Percentiles rank a stretch among this genome's conserved stretches.
Evolutionary conservation across 2,329 filamentous ascomycete genomes (phyloP).

Genomic region (Piedraia hortae): DNA sequence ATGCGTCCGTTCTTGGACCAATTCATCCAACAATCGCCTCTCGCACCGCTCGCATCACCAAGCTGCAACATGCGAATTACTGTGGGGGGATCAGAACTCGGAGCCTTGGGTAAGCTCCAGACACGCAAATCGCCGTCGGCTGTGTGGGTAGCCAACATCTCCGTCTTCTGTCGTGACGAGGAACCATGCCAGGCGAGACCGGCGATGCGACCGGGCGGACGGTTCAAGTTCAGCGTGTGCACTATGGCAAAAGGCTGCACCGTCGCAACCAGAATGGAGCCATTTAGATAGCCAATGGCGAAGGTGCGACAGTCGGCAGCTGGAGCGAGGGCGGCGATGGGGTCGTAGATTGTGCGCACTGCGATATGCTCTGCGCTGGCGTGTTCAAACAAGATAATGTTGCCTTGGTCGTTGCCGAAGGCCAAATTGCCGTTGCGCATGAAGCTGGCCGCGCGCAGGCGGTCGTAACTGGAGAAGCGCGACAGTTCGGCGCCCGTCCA

Average conservation of each 20-base stretch:
- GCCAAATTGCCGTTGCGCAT: constrained; percentile 94
- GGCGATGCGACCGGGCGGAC: constrained; percentile 63
- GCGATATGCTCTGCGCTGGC: constrained; percentile 80
- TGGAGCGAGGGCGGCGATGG: constrained; percentile 79
- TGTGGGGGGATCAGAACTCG: constrained; percentile 45
- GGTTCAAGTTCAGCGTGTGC: constrained; percentile 66
- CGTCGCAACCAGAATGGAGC: constrained; percentile 69
- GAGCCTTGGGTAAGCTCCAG: constrained; percentile 78
- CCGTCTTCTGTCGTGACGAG: constrained; percentile 81
- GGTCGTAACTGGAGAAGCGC: constrained; percentile 76
- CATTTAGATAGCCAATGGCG: constrained; percentile 94
- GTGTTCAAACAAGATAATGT: constrained; percentile 83
- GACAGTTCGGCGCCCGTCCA: constrained; percentile 74
- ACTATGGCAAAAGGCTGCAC: constrained; percentile 85
- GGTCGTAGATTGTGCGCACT: constrained; percentile 73
- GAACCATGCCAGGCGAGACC: constrained; percentile 87
- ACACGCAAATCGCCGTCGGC: constrained; percentile 77
- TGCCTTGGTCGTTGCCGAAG: constrained; percentile 81
- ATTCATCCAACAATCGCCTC: constrained; percentile 85
- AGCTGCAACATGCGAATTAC: constrained; percentile 69
- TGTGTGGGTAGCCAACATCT: constrained; percentile 88
- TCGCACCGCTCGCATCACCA: constrained; percentile 39
- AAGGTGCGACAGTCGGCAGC: constrained; percentile 77
- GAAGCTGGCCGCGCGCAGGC: constrained; percentile 64
- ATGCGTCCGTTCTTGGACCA: constrained; percentile 98